Evolutionary conservation across 2,329 filamentous ascomycete genomes (phyloP).

Genomic region (Cordyceps javanica): DNA sequence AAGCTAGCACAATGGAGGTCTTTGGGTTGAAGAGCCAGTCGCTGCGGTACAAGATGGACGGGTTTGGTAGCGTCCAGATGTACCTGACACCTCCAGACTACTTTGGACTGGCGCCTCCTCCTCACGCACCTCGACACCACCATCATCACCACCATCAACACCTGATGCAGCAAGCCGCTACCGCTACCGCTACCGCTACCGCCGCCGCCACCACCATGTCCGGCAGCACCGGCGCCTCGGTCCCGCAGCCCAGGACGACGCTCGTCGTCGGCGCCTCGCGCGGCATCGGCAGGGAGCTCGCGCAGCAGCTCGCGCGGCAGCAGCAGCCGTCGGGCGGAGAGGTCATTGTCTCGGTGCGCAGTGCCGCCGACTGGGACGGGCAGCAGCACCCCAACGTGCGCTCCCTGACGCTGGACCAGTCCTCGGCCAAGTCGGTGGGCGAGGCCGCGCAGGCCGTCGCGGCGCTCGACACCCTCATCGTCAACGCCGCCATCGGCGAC

Average conservation of each 20-base stretch:
- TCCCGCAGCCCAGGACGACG: neutral
- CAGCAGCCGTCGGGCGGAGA: neutral
- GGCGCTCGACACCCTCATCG: constrained; percentile 12
- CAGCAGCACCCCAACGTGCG: neutral
- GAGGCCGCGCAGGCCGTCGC: constrained; percentile 1
- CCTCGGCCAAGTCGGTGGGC: constrained; percentile 4
- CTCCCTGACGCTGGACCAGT: constrained; percentile 6
- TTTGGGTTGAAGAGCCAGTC: constrained; percentile 13
- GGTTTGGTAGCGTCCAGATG: constrained; percentile 10
- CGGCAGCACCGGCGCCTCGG: neutral
- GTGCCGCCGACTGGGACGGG: neutral
- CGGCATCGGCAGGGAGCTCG: constrained; percentile 9
- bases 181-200: neutral
- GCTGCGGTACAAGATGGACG: constrained; percentile 10
- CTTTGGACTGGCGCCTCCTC: neutral
- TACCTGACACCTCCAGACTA: constrained; percentile 9
- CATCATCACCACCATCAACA: neutral
- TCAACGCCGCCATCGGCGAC: constrained; percentile 9
- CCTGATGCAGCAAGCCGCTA: neutral
- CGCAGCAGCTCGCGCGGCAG: constrained; percentile 5
- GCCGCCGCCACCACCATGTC: neutral
- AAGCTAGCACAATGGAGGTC: constrained; percentile 12
- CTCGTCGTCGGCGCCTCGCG: constrained; percentile 11
- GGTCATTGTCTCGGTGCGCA: constrained; percentile 4
- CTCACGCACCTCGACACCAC: neutral